Evolutionary conservation across 305 asterid species (phyloP).

Genomic region (Nicotiana rustica): DNA sequence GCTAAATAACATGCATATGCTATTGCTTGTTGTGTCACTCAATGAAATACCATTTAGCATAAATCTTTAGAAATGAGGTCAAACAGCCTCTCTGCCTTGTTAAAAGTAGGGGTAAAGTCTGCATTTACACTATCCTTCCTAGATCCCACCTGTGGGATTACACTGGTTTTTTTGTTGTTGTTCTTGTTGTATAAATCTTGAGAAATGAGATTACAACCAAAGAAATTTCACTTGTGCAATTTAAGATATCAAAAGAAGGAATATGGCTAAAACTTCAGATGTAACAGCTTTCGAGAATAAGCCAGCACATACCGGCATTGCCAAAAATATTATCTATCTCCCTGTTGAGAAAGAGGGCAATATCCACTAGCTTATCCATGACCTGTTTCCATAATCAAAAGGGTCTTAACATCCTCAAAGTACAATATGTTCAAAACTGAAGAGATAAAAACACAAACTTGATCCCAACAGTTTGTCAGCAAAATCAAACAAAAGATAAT

Average conservation of each 20-base stretch:
- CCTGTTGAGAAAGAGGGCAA: constrained; percentile 71
- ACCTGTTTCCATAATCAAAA: constrained; percentile 51
- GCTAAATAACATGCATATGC: too few relatives aligned
- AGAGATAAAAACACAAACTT: not conserved
- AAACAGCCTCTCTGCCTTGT: too few relatives aligned
- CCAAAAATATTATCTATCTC: constrained; percentile 67
- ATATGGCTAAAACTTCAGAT: not conserved
- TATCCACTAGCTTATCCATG: constrained; percentile 84
- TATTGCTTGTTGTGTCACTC: too few relatives aligned
- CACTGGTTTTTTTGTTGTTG: too few relatives aligned
- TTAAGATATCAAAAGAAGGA: not conserved
- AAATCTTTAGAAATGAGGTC: too few relatives aligned
- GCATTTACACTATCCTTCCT: too few relatives aligned
- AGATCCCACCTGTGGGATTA: too few relatives aligned
- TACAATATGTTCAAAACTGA: not conserved
- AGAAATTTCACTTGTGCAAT: not conserved
- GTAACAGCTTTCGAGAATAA: not conserved
- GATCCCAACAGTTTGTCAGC: not conserved
- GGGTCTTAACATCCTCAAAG: not conserved
- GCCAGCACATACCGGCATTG: constrained; percentile 54
- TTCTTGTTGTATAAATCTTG: too few relatives aligned
- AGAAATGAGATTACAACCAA: too few relatives aligned
- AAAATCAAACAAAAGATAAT: not conserved
- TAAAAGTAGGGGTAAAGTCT: too few relatives aligned
- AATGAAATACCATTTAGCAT: too few relatives aligned